These are phyloP conservation scores for Filosporella fistucella DNA, from an alignment of 495 filamentous ascomycete species.

Conservation along the genomic window DNA sequence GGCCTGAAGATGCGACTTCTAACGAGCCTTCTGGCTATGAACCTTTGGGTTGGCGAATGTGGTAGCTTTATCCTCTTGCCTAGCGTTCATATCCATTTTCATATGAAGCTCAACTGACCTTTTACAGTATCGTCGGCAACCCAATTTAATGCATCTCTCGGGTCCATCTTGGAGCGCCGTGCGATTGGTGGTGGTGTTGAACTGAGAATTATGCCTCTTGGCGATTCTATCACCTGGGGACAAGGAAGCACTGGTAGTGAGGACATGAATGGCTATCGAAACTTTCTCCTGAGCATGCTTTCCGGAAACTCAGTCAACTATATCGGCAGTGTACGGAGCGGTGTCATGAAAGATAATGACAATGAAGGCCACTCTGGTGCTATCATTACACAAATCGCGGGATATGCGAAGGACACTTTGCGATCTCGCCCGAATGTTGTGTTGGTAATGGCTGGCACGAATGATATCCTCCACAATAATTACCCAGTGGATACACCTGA, in stretches of 20 bases:
- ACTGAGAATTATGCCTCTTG: constrained; percentile 49
- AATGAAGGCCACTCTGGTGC: constrained; percentile 15
- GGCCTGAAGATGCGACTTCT: too few species aligned
- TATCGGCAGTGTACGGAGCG: constrained; percentile 3
- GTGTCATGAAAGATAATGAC: neutral
- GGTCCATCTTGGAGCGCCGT: neutral
- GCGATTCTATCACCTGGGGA: constrained; percentile 54
- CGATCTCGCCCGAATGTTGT: constrained; percentile 26
- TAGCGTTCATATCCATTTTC: too few species aligned
- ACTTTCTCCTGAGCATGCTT: constrained; percentile 33
- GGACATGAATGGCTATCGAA: constrained; percentile 51
- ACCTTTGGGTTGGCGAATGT: too few species aligned
- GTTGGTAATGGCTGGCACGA: constrained; percentile 29
- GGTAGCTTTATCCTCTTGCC: too few species aligned
- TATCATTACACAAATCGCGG: constrained; percentile 27
- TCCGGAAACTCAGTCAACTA: constrained; percentile 29
- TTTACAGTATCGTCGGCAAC: too few species aligned
- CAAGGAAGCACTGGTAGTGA: constrained; percentile 38
- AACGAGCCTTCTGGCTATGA: too few species aligned
- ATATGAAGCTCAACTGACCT: too few species aligned
- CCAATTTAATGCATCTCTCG: too few species aligned
- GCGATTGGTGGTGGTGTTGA: constrained; percentile 3
- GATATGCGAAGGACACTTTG: constrained; percentile 23
- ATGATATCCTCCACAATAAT: constrained; percentile 25
- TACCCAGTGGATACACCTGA: constrained; percentile 26